Percentiles rank a stretch among this genome's conserved stretches.
These are phyloP conservation scores for Ascochyta koolunga DNA, from an alignment of 2,329 filamentous ascomycete genomes.

Conservation along the genomic window DNA sequence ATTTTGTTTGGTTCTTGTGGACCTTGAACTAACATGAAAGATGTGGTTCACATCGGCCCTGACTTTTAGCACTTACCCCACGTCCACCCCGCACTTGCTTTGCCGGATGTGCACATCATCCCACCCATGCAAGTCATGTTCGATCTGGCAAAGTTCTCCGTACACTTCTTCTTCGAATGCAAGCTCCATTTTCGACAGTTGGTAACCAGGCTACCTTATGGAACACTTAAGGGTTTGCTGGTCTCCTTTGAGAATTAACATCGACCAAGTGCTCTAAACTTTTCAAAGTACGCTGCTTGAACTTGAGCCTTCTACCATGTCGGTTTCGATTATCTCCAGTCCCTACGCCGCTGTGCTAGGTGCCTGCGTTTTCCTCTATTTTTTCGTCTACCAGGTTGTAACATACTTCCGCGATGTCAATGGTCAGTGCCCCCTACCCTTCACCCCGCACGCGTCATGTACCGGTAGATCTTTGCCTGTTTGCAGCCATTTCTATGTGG, in stretches of 20 bases:
- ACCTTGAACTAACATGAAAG: background rate
- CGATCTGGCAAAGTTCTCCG: constrained; percentile 24
- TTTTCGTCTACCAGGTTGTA: constrained; percentile 50
- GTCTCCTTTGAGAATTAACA: constrained; percentile 1
- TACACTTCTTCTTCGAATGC: constrained; percentile 14
- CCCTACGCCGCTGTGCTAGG: constrained; percentile 36
- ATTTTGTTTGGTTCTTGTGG: background rate
- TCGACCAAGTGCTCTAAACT: constrained; percentile 2
- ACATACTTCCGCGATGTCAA: constrained; percentile 56
- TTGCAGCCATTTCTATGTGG: background rate
- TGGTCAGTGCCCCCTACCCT: constrained; percentile 29
- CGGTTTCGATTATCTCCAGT: constrained; percentile 16
- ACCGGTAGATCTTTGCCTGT: background rate
- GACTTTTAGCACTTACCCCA: constrained; percentile 15
- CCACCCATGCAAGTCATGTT: background rate
- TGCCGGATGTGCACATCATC: background rate
- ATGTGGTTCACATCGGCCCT: background rate
- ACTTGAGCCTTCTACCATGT: constrained; percentile 19
- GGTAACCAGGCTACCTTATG: background rate
- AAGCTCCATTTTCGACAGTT: background rate
- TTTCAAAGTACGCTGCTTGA: constrained; percentile 1
- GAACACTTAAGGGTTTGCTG: constrained; percentile 19
- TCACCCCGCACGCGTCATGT: background rate
- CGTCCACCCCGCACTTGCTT: constrained; percentile 22
- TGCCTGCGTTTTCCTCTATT: constrained; percentile 40